Evolutionary conservation across 768 basidiomycete genomes (phyloP), one percentile per base, ranked within the genome.

Genomic region (Hericium coralloides): DNA sequence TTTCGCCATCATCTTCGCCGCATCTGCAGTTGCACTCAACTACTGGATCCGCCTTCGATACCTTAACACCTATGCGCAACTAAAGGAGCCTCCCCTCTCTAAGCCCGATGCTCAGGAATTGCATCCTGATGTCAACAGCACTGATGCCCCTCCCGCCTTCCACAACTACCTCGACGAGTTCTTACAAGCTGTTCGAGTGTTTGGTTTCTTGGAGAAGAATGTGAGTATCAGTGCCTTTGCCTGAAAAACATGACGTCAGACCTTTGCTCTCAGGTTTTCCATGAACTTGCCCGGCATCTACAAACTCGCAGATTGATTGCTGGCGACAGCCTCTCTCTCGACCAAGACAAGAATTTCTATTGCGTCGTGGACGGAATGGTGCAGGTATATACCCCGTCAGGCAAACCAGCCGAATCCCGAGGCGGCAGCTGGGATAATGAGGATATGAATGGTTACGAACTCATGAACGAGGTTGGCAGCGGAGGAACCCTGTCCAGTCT

Each of bases 111-210:
- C 85, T 14, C 88, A 88, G 61, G 89, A 91, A 63, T 79, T 92
- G 45, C 94, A 95, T 72, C 94, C 94, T 2, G 93, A 97, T 68
- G 87, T 95, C 20, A 93, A 93, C 58, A 81, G 86, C 15, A 70
- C 76, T 65, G 85, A 88, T 54, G 76, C 84, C 14, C 81, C 83
- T 0, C 81, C 88, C 12, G 79, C 88, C 1, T 94, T 98, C 68
- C 94, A 95, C 68, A 95, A 95, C 65, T 98, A 98, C 64, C 78
- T 98, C 25, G 95, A 98, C 68, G 97, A 99, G 66, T 98, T 99
- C 68, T 71, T 98, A 55, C 88, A 95, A 63, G 97, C 97, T 12
- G 91, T 99, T 56, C 82, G 95, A 49, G 91, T 99, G 10, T 99
- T 99, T 65, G 97, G 97, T 18, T 98, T 98, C 68, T 79, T 94